Base-by-base conservation (phyloP, 768 basidiomycete species). In the Xanthoconium stramineum region DNA sequence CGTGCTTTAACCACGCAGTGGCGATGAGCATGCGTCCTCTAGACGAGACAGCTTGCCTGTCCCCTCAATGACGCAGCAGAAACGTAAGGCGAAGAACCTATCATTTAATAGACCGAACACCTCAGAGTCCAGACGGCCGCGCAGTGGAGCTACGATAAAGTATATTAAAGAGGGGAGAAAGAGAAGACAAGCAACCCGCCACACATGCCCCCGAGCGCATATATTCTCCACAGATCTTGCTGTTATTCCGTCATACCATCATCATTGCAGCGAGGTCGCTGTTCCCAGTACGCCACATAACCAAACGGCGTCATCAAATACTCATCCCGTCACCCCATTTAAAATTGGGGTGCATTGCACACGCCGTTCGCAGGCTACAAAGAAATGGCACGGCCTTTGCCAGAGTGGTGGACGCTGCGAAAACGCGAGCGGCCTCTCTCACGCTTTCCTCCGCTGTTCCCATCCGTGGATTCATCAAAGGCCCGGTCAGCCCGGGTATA, bases 381-480 rank as follows among this genome's bases (percentile, higher is more conserved):
- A 60, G 91, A 93, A 66, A 92, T 89, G 56, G 91, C 89, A 61
- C 91, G 85, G 56, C 89, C 88, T 74, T 79, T 83, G 65, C 86
- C 84, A 70, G 80, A 72, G 56, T 81, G 83, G 69, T 77, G 83
- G 70, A 76, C 77, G 69, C 79, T 80, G 68, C 86, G 83, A 69
- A 84, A 75, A 57, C 78, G 75, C 52, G 84, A 78, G 58, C 87
- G 86, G 64, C 88, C 88, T 70, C 88, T 80, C 62, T 80, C 75
- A 50, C 77, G 78, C 58, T 71, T 71, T 64, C 75, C 71, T 55
- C 79, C 77, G 28, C 76, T 77, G 63, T 77, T 79, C 47, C 76
- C 76, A 58, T 83, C 78, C 40, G 81, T 77, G 62, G 76, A 74
- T 57, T 76, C 78, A 66, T 83, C 83, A 69, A 90, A 88, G 47